These are phyloP conservation scores for Xylaria sp. DNA, from an alignment of 2,329 filamentous ascomycete genomes.

Conservation along the genomic window DNA sequence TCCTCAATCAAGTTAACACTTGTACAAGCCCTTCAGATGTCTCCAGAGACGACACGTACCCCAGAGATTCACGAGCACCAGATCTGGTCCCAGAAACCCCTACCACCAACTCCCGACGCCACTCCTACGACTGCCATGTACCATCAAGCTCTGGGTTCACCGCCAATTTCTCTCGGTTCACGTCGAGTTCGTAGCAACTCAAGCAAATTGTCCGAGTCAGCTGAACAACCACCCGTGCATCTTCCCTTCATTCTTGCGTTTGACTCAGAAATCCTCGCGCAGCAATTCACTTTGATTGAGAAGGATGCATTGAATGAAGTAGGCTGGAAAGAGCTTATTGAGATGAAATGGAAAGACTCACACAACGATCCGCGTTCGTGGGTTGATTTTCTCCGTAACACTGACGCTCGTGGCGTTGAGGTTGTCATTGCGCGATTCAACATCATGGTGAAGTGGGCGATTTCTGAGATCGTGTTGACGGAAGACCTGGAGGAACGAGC, in stretches of 20 bases:
- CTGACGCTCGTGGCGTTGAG: slow-evolving; percentile 80
- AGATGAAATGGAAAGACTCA: slow-evolving; percentile 82
- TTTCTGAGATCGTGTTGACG: slow-evolving; percentile 82
- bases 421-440: slow-evolving; percentile 89
- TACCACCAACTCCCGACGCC: slow-evolving; percentile 63
- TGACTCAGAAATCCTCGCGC: slow-evolving; percentile 80
- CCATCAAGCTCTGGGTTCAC: slow-evolving; percentile 48
- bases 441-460: slow-evolving; percentile 87
- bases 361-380: slow-evolving; percentile 76
- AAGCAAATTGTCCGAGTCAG: slow-evolving; percentile 46
- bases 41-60: slow-evolving; percentile 53
- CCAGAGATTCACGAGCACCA: slow-evolving; percentile 57
- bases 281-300: slow-evolving; percentile 87
- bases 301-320: slow-evolving; percentile 88
- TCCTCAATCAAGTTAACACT: slow-evolving; percentile 62
- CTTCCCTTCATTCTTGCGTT: slow-evolving; percentile 85
- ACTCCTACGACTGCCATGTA: slow-evolving; percentile 58
- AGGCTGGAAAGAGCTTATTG: slow-evolving; percentile 87
- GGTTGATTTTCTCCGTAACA: slow-evolving; percentile 81
- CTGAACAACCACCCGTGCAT: slow-evolving; percentile 65
- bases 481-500: slow-evolving; percentile 77
- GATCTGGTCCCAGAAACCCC: slow-evolving; percentile 57
- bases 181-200: slow-evolving; percentile 54
- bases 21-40: slow-evolving; percentile 59
- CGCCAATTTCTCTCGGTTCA: slow-evolving; percentile 50